Conservation (phyloP, 2,329 filamentous ascomycete species). For the Cytospora schulzeri region DNA sequence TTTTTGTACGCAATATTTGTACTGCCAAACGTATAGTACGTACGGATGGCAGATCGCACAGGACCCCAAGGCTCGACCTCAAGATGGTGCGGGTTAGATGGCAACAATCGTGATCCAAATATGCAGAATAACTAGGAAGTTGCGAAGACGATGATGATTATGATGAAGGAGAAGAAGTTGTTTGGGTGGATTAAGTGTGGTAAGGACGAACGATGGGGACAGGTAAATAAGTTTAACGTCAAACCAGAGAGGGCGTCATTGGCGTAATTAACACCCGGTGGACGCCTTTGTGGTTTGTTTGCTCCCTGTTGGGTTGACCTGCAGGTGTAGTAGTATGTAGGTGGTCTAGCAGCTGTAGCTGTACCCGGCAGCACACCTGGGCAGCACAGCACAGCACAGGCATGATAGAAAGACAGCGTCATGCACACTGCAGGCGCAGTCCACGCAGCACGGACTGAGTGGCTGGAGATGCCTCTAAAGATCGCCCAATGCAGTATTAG, state of each 20-base stretch:
- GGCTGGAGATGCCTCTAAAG: constrained; percentile 1
- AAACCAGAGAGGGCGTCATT: too few species aligned
- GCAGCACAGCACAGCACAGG: too few species aligned
- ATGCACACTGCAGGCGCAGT: constrained; percentile 3
- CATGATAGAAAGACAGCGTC: not conserved
- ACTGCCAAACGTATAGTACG: not conserved
- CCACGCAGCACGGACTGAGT: constrained; percentile 13
- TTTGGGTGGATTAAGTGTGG: not conserved
- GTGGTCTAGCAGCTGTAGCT: too few species aligned
- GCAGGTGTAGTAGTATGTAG: not conserved
- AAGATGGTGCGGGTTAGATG: not conserved
- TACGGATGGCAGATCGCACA: not conserved
- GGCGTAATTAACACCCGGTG: not conserved
- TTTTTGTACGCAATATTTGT: not conserved
- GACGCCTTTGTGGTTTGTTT: not conserved
- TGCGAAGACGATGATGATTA: not conserved
- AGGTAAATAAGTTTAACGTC: not conserved
- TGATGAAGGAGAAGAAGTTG: too few species aligned
- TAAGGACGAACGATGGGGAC: not conserved
- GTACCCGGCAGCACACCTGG: too few species aligned
- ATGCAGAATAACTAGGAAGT: not conserved
- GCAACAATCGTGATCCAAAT: not conserved
- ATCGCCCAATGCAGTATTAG: not conserved
- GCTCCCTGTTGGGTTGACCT: constrained; percentile 1
- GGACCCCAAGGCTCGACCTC: too few species aligned